phyloP scores from a whole-genome alignment of 257 asterid species.

The Capsicum rhomboideum region DNA sequence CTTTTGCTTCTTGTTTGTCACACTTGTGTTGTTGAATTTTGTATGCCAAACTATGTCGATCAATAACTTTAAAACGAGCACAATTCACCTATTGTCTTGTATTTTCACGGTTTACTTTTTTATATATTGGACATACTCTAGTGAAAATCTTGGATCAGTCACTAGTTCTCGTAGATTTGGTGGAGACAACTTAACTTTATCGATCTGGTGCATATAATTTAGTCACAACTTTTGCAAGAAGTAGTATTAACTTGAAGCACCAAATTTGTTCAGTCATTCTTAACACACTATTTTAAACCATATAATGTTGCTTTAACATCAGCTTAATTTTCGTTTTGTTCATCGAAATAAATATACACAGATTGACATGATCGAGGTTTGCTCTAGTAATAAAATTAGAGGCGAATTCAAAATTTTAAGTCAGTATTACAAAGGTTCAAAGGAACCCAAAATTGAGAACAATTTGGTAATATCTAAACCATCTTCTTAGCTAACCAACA shows the following conservation, averaged over 20 bases:
- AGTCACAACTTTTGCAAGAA: no score
- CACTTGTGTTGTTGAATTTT: not conserved
- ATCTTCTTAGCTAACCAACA: no score
- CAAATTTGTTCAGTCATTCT: no score
- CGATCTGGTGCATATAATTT: not conserved
- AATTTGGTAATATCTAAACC: no score
- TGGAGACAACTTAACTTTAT: not conserved
- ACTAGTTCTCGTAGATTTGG: not conserved
- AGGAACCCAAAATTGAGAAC: no score
- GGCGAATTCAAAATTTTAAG: no score
- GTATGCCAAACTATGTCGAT: not conserved
- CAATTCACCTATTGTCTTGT: not conserved
- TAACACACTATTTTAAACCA: no score
- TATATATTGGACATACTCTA: not conserved
- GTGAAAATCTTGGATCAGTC: not conserved
- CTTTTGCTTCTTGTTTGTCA: not conserved
- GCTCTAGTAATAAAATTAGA: no score
- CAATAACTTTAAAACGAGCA: not conserved
- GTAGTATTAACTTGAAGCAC: no score
- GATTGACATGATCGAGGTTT: not conserved
- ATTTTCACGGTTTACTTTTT: not conserved
- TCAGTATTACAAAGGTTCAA: no score
- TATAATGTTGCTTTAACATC: not conserved
- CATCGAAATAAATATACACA: not conserved
- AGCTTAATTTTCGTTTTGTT: not conserved